Conservation (phyloP, 805 yeast genomes). For the Candida maltosa region DNA sequence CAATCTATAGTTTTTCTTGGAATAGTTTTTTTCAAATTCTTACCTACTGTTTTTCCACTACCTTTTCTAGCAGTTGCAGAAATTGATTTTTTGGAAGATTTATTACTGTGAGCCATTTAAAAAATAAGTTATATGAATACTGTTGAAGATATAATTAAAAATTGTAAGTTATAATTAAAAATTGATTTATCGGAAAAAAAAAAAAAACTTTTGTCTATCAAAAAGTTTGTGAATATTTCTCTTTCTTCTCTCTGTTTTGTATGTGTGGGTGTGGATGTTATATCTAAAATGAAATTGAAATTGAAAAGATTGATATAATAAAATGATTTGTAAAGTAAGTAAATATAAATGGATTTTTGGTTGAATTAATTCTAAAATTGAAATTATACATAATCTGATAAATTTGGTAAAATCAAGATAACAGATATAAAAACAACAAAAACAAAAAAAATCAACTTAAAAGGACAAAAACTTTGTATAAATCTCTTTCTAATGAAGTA, state of each 20-base stretch:
- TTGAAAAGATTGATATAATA: background rate
- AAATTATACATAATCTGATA: too few relatives aligned
- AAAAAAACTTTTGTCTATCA: background rate
- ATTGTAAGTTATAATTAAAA: background rate
- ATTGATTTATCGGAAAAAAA: slow-evolving; percentile 12
- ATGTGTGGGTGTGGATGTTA: background rate
- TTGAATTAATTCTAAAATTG: too few relatives aligned
- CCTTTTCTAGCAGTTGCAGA: slow-evolving; percentile 7
- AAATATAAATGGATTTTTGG: slow-evolving; percentile 2
- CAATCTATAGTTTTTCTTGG: slow-evolving; percentile 22
- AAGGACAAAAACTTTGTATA: too few relatives aligned
- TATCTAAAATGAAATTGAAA: background rate
- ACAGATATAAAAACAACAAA: too few relatives aligned
- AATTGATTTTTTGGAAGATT: slow-evolving; percentile 2
- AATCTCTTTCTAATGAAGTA: too few relatives aligned
- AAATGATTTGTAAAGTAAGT: slow-evolving; percentile 5
- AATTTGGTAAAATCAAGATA: too few relatives aligned
- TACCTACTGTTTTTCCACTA: slow-evolving; percentile 9
- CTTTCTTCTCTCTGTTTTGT: background rate
- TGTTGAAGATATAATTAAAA: too few relatives aligned
- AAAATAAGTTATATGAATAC: too few relatives aligned
- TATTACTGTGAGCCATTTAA: too few relatives aligned
- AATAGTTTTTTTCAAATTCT: slow-evolving; percentile 13
- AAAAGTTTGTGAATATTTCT: background rate
- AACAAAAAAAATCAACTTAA: too few relatives aligned